Percentiles rank a stretch among this genome's conserved stretches.
Conservation (phyloP, 2,329 filamentous ascomycete genomes). For the Aspergillus fischeri region DNA sequence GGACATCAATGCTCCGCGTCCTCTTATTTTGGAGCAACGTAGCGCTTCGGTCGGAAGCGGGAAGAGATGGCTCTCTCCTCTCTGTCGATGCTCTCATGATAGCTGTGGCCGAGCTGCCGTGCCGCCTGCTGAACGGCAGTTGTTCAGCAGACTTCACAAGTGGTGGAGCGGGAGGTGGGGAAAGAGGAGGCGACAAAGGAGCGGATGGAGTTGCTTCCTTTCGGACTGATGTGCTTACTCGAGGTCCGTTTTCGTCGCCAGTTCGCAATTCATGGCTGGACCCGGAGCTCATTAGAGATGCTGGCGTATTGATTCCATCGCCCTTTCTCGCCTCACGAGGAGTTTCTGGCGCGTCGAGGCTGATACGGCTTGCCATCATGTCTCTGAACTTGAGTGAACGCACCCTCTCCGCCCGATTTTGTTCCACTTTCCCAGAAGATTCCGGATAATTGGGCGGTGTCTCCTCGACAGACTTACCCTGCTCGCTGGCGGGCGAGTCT, state of each 20-base stretch:
- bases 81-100: constrained; percentile 1
- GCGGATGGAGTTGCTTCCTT: constrained; percentile 20
- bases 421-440: constrained; percentile 12
- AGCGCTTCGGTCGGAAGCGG: constrained; percentile 10
- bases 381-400: constrained; percentile 27
- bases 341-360: constrained; percentile 9
- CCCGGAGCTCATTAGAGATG: background rate
- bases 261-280: background rate
- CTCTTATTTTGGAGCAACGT: constrained; percentile 21
- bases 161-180: constrained; percentile 21
- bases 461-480: background rate
- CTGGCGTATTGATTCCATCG: background rate
- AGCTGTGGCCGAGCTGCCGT: constrained; percentile 14
- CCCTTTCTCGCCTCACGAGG: background rate
- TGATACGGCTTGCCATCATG: constrained; percentile 21
- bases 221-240: constrained; percentile 5
- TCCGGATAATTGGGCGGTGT: constrained; percentile 2
- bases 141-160: constrained; percentile 11
- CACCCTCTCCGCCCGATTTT: constrained; percentile 21
- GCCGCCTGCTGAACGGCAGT: constrained; percentile 9
- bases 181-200: constrained; percentile 24
- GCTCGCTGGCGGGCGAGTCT: background rate
- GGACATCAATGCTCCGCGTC: constrained; percentile 19
- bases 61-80: constrained; percentile 8
- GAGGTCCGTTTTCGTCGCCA: constrained; percentile 8